phyloP scores from a whole-genome alignment of 2,329 filamentous ascomycete genomes.

The Pseudogymnoascus sp. region DNA sequence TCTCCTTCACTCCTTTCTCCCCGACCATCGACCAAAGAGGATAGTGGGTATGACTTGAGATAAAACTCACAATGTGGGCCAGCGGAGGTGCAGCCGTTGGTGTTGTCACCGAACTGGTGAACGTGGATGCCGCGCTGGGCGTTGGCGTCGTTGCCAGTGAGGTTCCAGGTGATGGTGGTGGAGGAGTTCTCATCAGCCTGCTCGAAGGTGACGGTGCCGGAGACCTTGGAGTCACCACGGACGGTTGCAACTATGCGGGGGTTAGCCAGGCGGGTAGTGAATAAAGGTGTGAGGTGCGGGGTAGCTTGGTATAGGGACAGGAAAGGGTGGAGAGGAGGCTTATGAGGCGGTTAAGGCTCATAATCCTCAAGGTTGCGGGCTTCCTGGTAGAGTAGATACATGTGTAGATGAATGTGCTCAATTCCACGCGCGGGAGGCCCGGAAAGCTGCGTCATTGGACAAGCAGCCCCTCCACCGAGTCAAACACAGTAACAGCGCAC shows the following conservation, averaged over 20 bases:
- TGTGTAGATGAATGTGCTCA: constrained; percentile 47
- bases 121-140: constrained; percentile 97
- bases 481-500: constrained; percentile 15
- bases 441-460: constrained; percentile 20
- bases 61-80: constrained; percentile 81
- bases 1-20: background rate
- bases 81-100: constrained; percentile 98
- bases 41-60: background rate
- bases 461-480: background rate
- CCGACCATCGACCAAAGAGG: background rate
- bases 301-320: background rate
- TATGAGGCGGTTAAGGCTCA: constrained; percentile 16
- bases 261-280: background rate
- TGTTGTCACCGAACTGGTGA: constrained; percentile 99
- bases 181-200: constrained; percentile 73
- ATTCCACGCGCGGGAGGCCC: constrained; percentile 39
- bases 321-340: constrained; percentile 12
- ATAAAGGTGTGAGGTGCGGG: background rate
- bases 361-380: constrained; percentile 39
- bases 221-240: constrained; percentile 95
- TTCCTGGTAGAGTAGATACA: constrained; percentile 18
- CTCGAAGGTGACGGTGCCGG: constrained; percentile 90
- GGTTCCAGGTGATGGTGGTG: constrained; percentile 87
- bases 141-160: constrained; percentile 86
- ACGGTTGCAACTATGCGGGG: constrained; percentile 72